phyloP scores from a whole-genome alignment of 2,329 filamentous ascomycete genomes.

The Penicillium sp. region DNA sequence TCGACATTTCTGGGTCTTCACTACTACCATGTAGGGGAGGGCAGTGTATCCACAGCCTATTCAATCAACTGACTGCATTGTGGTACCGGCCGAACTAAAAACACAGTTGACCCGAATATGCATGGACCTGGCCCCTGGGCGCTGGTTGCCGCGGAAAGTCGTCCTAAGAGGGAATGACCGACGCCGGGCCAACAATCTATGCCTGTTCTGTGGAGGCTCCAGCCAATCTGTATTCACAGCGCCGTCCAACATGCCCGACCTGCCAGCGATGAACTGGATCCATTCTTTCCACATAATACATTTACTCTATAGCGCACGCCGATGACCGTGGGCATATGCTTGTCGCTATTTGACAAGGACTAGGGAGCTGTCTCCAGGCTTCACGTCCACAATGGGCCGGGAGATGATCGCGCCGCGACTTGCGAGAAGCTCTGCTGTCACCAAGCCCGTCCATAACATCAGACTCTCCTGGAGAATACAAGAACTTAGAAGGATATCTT shows the following conservation, averaged over 20 bases:
- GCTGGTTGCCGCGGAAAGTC: no score
- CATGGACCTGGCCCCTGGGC: no score
- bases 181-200: no score
- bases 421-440: conserved; percentile 10
- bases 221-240: no score
- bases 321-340: conserved; percentile 14
- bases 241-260: no score
- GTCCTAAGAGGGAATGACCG: no score
- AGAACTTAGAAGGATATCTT: no score
- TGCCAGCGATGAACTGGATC: conserved; percentile 32
- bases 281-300: conserved; percentile 36
- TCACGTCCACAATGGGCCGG: conserved; percentile 45
- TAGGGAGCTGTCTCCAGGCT: conserved; percentile 30
- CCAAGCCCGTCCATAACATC: no score
- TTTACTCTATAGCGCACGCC: conserved; percentile 28
- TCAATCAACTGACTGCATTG: background rate
- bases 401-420: conserved; percentile 32
- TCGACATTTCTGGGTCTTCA: conserved; percentile 15
- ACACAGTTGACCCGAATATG: conserved; percentile 37
- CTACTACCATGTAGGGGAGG: conserved; percentile 12
- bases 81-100: no score
- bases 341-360: conserved; percentile 3
- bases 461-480: no score
- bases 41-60: conserved; percentile 14
- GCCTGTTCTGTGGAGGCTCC: no score